phyloP scores from a whole-genome alignment of 108 stramenopile genomes.

The Cyclotella cryptica region DNA sequence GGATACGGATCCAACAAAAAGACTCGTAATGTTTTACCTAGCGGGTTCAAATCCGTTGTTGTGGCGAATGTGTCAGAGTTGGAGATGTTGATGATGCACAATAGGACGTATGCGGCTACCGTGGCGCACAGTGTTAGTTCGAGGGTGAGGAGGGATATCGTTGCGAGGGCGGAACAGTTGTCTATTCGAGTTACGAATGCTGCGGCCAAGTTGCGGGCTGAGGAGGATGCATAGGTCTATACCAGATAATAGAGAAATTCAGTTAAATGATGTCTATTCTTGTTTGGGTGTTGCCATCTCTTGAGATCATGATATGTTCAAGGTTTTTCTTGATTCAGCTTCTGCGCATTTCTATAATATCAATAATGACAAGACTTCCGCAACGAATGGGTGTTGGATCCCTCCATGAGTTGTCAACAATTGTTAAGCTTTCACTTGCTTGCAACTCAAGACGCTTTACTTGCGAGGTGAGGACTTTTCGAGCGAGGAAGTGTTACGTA shows the following conservation, averaged over 20 bases:
- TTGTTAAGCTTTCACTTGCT: too few relatives aligned
- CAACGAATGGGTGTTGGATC: too few relatives aligned
- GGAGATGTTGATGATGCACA: conserved; percentile 99
- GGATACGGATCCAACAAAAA: conserved; percentile 99
- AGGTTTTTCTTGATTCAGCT: too few relatives aligned
- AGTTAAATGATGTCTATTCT: neutral
- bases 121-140: conserved; percentile 95
- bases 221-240: conserved; percentile 92
- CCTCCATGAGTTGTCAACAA: too few relatives aligned
- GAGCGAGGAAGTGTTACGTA: too few relatives aligned
- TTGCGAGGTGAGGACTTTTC: too few relatives aligned
- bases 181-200: conserved; percentile 93
- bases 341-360: too few relatives aligned
- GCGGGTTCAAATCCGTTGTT: conserved; percentile 98
- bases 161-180: conserved; percentile 98
- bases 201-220: conserved; percentile 90
- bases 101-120: conserved; percentile 99
- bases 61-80: conserved; percentile 96
- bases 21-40: conserved; percentile 97
- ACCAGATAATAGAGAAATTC: neutral
- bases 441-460: too few relatives aligned
- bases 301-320: too few relatives aligned
- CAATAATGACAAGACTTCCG: too few relatives aligned
- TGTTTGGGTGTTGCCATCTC: too few relatives aligned
- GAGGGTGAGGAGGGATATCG: conserved; percentile 93